Percentiles rank a stretch among this genome's conserved stretches.
Conservation (phyloP, 768 basidiomycete genomes). For the Suillus subluteus region DNA sequence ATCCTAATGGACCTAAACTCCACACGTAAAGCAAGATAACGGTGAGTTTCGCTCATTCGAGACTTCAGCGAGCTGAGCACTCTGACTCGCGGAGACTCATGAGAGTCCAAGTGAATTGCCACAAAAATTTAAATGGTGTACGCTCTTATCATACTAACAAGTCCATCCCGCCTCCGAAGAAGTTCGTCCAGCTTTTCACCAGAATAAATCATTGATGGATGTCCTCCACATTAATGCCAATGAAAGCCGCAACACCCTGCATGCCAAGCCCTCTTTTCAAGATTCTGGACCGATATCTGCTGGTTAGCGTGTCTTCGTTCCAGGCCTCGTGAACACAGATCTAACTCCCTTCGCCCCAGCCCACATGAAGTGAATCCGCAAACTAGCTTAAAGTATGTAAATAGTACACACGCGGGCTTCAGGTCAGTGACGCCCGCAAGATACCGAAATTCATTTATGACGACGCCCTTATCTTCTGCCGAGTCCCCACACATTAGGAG, state of each 20-base stretch:
- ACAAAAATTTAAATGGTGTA: neutral
- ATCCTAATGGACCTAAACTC: neutral
- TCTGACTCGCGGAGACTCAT: neutral
- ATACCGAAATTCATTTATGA: constrained; percentile 6
- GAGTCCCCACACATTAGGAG: neutral
- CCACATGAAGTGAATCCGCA: neutral
- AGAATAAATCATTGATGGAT: neutral
- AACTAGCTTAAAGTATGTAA: neutral
- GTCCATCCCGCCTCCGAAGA: neutral
- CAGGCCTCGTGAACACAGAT: neutral
- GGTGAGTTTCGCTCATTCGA: neutral
- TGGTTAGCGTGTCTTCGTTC: neutral
- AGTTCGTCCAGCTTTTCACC: neutral
- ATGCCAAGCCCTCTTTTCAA: neutral
- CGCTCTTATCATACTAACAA: neutral
- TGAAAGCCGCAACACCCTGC: neutral
- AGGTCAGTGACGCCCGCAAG: constrained; percentile 1
- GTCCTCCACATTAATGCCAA: constrained; percentile 2
- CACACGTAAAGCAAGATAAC: constrained; percentile 7
- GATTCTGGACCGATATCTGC: neutral
- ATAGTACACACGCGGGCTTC: constrained; percentile 4
- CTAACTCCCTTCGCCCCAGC: constrained; percentile 4
- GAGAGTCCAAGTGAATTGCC: neutral
- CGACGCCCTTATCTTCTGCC: neutral
- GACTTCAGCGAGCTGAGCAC: neutral